phyloP scores from a whole-genome alignment of 345 rosid species.

The Nasturtium officinale region DNA sequence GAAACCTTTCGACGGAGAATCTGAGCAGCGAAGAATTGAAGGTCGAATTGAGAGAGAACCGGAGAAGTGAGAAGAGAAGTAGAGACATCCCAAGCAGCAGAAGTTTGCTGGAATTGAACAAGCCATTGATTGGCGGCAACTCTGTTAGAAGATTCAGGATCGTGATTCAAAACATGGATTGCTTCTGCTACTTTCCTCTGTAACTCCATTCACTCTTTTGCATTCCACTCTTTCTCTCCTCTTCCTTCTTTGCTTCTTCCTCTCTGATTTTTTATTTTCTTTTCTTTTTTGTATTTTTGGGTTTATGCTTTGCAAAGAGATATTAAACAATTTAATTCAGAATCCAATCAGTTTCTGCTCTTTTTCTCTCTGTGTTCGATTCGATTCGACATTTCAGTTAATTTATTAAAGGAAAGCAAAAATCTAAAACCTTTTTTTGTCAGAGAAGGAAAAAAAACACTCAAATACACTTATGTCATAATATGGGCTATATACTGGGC shows the following conservation, averaged over 20 bases:
- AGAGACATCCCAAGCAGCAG: constrained; percentile 92
- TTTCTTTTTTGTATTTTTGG: neutral
- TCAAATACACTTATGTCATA: neutral
- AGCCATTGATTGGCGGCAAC: constrained; percentile 98
- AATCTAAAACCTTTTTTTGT: neutral
- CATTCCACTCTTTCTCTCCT: constrained; percentile 9
- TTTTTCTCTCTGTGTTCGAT: constrained; percentile 2
- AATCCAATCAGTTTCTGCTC: constrained; percentile 26
- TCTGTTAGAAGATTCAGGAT: constrained; percentile 80
- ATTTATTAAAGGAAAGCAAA: neutral
- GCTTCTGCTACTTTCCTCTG: constrained; percentile 91
- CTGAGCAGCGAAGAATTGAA: constrained; percentile 93
- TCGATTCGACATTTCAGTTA: constrained; percentile 13
- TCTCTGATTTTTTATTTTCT: neutral
- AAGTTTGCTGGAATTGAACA: constrained; percentile 89
- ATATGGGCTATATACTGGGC: neutral
- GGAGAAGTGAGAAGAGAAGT: constrained; percentile 83
- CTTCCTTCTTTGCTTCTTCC: constrained; percentile 12
- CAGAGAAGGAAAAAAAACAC: neutral
- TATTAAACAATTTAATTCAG: neutral
- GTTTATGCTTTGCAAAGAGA: neutral
- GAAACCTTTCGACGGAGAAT: constrained; percentile 93
- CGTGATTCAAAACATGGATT: constrained; percentile 89
- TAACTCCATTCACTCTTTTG: constrained; percentile 48
- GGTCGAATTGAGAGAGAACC: constrained; percentile 62